A percentile compares a stretch with the other conserved stretches of the same genome.
These are phyloP conservation scores for Phytopythium cucurbitacearum DNA, from an alignment of 352 stramenopile genomes.

Conservation along the genomic window DNA sequence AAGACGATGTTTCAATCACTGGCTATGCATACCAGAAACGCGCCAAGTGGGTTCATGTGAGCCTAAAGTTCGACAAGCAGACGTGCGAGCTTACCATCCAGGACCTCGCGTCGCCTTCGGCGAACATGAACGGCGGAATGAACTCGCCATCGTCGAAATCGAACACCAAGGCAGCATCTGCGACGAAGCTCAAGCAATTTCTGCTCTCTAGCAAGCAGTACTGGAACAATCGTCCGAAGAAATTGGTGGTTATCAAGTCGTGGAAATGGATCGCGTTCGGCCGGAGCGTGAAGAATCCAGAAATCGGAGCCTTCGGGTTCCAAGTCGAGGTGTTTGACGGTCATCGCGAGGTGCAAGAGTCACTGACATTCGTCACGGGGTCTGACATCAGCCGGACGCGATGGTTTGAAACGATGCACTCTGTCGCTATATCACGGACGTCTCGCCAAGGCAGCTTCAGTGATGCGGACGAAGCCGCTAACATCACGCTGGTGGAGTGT, in stretches of 20 bases:
- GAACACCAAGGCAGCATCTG: neutral
- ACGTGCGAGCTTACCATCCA: conserved; percentile 50
- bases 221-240: conserved; percentile 53
- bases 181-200: conserved; percentile 54
- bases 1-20: conserved; percentile 48
- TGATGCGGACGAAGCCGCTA: conserved; percentile 57
- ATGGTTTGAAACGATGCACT: conserved; percentile 65
- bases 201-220: conserved; percentile 51
- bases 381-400: conserved; percentile 44
- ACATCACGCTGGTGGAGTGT: conserved; percentile 55
- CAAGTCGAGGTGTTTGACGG: conserved; percentile 75
- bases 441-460: conserved; percentile 46
- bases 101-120: conserved; percentile 21
- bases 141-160: conserved; percentile 12
- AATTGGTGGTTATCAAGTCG: conserved; percentile 67
- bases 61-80: conserved; percentile 64
- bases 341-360: conserved; percentile 68
- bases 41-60: conserved; percentile 69
- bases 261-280: conserved; percentile 78
- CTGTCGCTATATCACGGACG: conserved; percentile 33
- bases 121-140: conserved; percentile 5
- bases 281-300: conserved; percentile 60
- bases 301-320: conserved; percentile 65
- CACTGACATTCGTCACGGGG: conserved; percentile 68
- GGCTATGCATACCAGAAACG: conserved; percentile 73